Percentiles rank a stretch among this genome's conserved stretches.
These are phyloP conservation scores for Allium cepa DNA, from an alignment of 106 monocot genomes.

Conservation along the genomic window DNA sequence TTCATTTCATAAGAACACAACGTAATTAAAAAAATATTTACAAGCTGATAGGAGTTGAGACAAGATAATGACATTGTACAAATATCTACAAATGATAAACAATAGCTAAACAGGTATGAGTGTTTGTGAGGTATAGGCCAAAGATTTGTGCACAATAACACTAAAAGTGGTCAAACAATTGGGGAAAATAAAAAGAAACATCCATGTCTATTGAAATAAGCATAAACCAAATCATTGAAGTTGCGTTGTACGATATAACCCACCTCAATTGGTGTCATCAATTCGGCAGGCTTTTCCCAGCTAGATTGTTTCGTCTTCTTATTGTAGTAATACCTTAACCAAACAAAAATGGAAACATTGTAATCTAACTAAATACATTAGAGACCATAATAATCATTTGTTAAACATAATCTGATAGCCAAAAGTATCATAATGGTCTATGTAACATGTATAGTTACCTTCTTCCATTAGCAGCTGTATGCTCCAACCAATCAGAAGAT, in stretches of 20 bases:
- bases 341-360: neutral
- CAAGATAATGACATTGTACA: too few relatives aligned
- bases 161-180: too few relatives aligned
- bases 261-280: slow-evolving; percentile 92
- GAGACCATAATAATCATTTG: neutral
- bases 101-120: too few relatives aligned
- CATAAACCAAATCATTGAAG: too few relatives aligned
- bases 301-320: slow-evolving; percentile 83
- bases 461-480: slow-evolving; percentile 71
- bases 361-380: neutral
- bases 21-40: too few relatives aligned
- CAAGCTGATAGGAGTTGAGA: too few relatives aligned
- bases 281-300: slow-evolving; percentile 83
- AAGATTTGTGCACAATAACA: too few relatives aligned
- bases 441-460: slow-evolving; percentile 18
- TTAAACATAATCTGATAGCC: neutral
- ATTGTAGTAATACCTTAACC: slow-evolving; percentile 71
- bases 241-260: slow-evolving; percentile 3
- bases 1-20: too few relatives aligned
- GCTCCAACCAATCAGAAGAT: slow-evolving; percentile 85
- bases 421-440: neutral
- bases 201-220: too few relatives aligned
- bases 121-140: too few relatives aligned
- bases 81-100: too few relatives aligned
- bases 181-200: too few relatives aligned